These are phyloP conservation scores for Paecilomyces variotii DNA, from an alignment of 2,329 filamentous ascomycete genomes.

Conservation along the genomic window DNA sequence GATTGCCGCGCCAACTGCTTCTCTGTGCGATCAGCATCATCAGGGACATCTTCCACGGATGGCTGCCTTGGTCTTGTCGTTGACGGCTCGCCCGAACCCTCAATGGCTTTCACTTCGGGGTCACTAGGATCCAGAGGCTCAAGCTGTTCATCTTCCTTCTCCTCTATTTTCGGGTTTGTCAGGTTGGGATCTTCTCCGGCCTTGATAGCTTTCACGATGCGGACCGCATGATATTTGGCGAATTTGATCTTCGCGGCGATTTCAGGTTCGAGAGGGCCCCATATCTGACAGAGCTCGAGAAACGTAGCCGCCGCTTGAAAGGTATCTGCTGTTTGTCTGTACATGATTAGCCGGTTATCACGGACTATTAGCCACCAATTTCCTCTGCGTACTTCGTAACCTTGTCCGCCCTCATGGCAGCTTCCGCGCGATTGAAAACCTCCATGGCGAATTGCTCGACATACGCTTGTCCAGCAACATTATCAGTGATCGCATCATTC, in stretches of 20 bases:
- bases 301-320: constrained; percentile 91
- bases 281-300: constrained; percentile 78
- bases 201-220: constrained; percentile 85
- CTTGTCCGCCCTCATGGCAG: constrained; percentile 71
- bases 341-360: constrained; percentile 4
- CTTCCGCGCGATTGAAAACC: constrained; percentile 76
- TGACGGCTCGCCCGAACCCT: constrained; percentile 35
- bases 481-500: constrained; percentile 79
- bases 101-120: constrained; percentile 53
- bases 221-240: constrained; percentile 88
- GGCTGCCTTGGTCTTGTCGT: constrained; percentile 40
- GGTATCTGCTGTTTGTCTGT: constrained; percentile 82
- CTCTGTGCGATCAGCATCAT: constrained; percentile 46
- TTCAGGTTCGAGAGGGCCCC: constrained; percentile 68
- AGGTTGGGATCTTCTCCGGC: constrained; percentile 87
- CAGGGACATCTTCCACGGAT: constrained; percentile 53
- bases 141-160: constrained; percentile 37
- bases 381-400: constrained; percentile 58
- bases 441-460: constrained; percentile 90
- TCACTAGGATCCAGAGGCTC: constrained; percentile 55
- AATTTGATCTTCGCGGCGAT: constrained; percentile 84
- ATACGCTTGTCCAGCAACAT: constrained; percentile 79
- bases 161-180: constrained; percentile 65
- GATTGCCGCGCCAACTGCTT: constrained; percentile 39
- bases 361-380: background rate